A percentile compares a stretch with the other conserved stretches of the same genome.
These are phyloP conservation scores for Fusarium cyanostomum DNA, from an alignment of 2,329 filamentous ascomycete species.

Conservation along the genomic window DNA sequence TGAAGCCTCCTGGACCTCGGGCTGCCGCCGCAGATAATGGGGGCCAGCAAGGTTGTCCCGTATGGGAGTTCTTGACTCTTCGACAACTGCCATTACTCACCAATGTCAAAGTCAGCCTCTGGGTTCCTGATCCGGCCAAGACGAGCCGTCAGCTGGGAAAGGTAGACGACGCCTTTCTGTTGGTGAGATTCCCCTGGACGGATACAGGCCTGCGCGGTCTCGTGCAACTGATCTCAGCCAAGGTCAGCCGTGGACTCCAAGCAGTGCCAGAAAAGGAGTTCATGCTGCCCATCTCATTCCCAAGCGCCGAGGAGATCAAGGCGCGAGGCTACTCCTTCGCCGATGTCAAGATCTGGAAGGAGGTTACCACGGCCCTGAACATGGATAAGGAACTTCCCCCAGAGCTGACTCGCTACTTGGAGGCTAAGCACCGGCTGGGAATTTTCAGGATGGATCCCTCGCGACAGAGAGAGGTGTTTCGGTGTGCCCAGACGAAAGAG, in stretches of 20 bases:
- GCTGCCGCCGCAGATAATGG: conserved; percentile 26
- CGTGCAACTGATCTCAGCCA: conserved; percentile 58
- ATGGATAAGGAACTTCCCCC: conserved; percentile 66
- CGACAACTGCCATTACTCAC: conserved; percentile 76
- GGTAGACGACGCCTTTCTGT: conserved; percentile 66
- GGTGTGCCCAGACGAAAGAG: conserved; percentile 66
- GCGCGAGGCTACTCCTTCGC: conserved; percentile 67
- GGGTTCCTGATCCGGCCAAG: conserved; percentile 72
- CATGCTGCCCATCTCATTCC: conserved; percentile 71
- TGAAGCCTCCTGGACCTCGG: conserved; percentile 9
- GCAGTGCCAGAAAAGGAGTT: conserved; percentile 70
- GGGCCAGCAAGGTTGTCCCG: conserved; percentile 53
- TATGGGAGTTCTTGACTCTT: conserved; percentile 78
- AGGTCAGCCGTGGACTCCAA: conserved; percentile 58
- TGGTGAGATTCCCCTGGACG: conserved; percentile 73
- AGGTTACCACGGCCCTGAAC: conserved; percentile 64
- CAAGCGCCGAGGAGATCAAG: conserved; percentile 65
- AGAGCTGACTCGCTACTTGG: conserved; percentile 72
- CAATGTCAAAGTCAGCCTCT: conserved; percentile 72
- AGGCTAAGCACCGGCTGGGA: conserved; percentile 70
- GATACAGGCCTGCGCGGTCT: conserved; percentile 59
- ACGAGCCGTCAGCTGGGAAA: conserved; percentile 60
- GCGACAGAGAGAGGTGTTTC: conserved; percentile 65
- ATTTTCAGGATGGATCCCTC: conserved; percentile 74
- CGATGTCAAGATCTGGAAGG: conserved; percentile 72